Percentiles rank a stretch among this genome's conserved stretches.
Conservation (phyloP, 345 rosid genomes). For the Eucalyptus fibrosa region DNA sequence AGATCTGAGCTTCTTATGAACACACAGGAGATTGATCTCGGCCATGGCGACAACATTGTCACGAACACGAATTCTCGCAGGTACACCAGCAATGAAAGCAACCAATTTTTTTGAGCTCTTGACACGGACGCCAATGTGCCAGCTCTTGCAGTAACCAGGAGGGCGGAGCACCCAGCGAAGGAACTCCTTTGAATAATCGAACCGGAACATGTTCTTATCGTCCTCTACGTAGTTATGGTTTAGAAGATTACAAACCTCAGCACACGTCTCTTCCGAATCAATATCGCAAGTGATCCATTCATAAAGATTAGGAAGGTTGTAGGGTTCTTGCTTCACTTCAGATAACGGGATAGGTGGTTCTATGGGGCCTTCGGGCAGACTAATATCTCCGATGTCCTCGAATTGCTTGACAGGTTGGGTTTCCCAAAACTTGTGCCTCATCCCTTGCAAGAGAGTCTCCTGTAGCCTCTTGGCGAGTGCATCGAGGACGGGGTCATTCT, state of each 20-base stretch:
- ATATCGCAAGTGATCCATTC: slow-evolving; percentile 65
- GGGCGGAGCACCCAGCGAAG: slow-evolving; percentile 42
- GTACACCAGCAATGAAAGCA: slow-evolving; percentile 77
- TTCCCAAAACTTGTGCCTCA: slow-evolving; percentile 42
- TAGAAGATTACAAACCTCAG: slow-evolving; percentile 49
- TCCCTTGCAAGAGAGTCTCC: slow-evolving; percentile 15
- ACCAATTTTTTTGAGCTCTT: slow-evolving; percentile 71
- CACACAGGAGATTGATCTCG: slow-evolving; percentile 88
- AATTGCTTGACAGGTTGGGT: slow-evolving; percentile 42
- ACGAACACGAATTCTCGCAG: slow-evolving; percentile 78
- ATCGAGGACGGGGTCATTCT: slow-evolving; percentile 5
- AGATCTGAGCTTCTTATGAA: slow-evolving; percentile 89
- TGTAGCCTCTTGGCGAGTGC: slow-evolving; percentile 15
- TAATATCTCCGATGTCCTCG: slow-evolving; percentile 20
- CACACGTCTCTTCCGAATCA: slow-evolving; percentile 58
- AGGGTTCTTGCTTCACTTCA: slow-evolving; percentile 43
- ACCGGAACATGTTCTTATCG: slow-evolving; percentile 37
- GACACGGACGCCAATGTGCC: slow-evolving; percentile 81
- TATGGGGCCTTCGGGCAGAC: slow-evolving; percentile 35
- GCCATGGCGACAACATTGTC: slow-evolving; percentile 74
- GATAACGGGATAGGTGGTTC: slow-evolving; percentile 14
- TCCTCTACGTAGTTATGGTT: slow-evolving; percentile 38
- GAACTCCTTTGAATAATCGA: slow-evolving; percentile 42
- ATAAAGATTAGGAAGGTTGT: slow-evolving; percentile 27
- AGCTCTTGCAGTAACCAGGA: slow-evolving; percentile 29